Evolutionary conservation across 1,139 yeast species (phyloP).

Genomic region (Sugiyamaella grinbergsii): DNA sequence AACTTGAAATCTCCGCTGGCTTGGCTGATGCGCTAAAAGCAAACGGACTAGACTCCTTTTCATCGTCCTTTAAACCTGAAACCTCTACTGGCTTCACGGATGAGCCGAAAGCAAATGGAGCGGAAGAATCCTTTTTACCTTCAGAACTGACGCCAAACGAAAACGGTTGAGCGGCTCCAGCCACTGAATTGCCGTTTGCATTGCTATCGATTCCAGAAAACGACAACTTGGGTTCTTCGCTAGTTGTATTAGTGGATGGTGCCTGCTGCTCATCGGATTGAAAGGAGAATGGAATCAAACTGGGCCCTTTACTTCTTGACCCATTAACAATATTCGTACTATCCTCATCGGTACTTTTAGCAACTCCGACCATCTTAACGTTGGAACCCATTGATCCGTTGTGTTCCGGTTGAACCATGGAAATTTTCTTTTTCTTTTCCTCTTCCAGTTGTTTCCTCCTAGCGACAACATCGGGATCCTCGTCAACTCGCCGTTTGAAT

Average conservation of each 20-base stretch:
- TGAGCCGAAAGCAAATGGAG: not conserved
- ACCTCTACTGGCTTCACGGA: too few species aligned
- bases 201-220: too few species aligned
- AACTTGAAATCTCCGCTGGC: too few species aligned
- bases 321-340: not conserved
- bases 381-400: not conserved
- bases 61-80: too few species aligned
- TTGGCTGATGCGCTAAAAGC: too few species aligned
- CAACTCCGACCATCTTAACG: too few species aligned
- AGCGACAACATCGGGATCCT: constrained; percentile 20
- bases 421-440: not conserved
- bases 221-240: too few species aligned
- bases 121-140: too few species aligned
- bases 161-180: not conserved
- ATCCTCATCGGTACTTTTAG: not conserved
- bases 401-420: not conserved
- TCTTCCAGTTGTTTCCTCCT: constrained; percentile 19
- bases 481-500: constrained; percentile 14
- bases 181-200: not conserved
- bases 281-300: not conserved
- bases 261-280: not conserved
- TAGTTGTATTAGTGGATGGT: not conserved
- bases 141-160: not conserved
- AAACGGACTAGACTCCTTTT: not conserved
- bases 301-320: not conserved